phyloP scores from a whole-genome alignment of 148 eudicot species.

The Spergularia bocconei region DNA sequence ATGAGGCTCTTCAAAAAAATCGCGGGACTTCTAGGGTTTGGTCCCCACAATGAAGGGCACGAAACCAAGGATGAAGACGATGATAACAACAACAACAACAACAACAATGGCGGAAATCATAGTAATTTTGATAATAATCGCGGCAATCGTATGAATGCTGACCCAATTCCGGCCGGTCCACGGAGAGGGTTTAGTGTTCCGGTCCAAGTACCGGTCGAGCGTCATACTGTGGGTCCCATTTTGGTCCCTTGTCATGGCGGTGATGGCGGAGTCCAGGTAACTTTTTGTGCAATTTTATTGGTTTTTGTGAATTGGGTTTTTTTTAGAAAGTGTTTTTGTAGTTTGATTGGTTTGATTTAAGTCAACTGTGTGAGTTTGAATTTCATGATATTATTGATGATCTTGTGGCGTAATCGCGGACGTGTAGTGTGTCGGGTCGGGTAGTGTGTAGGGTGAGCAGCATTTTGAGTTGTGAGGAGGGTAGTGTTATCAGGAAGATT shows the following conservation, averaged over 20 bases:
- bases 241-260: conserved; percentile 59
- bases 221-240: conserved; percentile 53
- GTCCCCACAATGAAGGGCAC: conserved; percentile 41
- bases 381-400: neutral
- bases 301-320: neutral
- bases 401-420: neutral
- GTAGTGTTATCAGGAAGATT: neutral
- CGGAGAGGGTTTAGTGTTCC: conserved; percentile 85
- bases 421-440: neutral
- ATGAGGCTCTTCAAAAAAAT: conserved; percentile 58
- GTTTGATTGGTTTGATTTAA: conserved; percentile 3
- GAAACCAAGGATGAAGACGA: conserved; percentile 36
- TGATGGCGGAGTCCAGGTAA: conserved; percentile 86
- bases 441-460: neutral
- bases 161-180: conserved; percentile 43
- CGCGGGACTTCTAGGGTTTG: conserved; percentile 58
- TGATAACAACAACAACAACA: neutral
- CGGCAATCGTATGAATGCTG: conserved; percentile 20
- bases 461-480: neutral
- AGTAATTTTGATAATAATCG: conserved; percentile 13
- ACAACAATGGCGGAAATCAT: neutral
- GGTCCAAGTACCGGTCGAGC: conserved; percentile 68
- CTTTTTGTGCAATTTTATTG: neutral
- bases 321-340: neutral
- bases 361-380: neutral